Evolutionary conservation across 257 asterid species (phyloP).

Genomic region (Primulina huaijiensis): DNA sequence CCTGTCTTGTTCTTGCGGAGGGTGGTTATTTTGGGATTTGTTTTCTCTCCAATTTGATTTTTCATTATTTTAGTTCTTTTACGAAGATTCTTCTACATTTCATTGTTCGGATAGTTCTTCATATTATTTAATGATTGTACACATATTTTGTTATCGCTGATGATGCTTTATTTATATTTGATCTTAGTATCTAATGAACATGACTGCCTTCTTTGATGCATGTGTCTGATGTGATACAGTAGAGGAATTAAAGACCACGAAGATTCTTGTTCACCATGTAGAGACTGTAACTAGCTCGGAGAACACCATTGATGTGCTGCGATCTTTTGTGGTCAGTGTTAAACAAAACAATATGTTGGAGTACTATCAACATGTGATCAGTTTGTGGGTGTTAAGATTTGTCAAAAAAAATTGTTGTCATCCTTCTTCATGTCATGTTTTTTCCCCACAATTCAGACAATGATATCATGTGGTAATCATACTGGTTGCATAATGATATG

Average conservation of each 20-base stretch:
- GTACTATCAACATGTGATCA: slow-evolving; percentile 7
- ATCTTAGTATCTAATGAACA: neutral
- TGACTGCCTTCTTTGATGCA: slow-evolving; percentile 4
- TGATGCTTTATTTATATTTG: neutral
- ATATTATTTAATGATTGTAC: neutral
- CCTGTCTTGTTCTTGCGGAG: neutral
- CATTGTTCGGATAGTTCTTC: neutral
- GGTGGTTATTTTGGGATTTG: neutral
- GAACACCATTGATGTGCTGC: slow-evolving; percentile 59
- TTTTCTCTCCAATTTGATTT: neutral
- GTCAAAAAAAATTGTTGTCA: neutral
- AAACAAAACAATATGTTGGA: neutral
- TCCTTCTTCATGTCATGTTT: neutral
- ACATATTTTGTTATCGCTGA: neutral
- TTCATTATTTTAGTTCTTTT: neutral
- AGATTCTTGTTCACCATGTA: slow-evolving; percentile 73
- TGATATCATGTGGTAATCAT: slow-evolving; percentile 13
- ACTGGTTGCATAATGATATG: slow-evolving; percentile 6
- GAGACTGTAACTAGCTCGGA: slow-evolving; percentile 68
- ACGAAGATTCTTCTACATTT: neutral
- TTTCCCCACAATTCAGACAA: neutral
- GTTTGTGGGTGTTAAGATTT: slow-evolving; percentile 6
- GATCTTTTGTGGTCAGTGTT: slow-evolving; percentile 65
- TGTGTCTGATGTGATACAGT: slow-evolving; percentile 34
- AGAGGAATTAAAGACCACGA: slow-evolving; percentile 54